phyloP scores from a whole-genome alignment of 2,329 filamentous ascomycete species.

The Neonectria neomacrospora region DNA sequence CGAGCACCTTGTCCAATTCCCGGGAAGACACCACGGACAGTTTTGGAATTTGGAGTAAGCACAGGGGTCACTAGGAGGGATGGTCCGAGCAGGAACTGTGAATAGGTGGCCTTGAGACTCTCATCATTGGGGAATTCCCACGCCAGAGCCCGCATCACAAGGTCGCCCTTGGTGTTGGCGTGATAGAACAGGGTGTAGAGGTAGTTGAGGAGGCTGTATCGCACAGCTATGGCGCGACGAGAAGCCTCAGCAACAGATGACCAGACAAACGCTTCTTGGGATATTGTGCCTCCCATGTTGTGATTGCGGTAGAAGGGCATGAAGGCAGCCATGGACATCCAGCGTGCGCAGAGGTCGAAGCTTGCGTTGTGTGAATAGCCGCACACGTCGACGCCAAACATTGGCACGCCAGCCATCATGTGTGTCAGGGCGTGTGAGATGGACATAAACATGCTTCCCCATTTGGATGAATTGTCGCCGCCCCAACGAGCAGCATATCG shows the following conservation, averaged over 20 bases:
- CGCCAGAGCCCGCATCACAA: slow-evolving; percentile 21
- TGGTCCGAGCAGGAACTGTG: slow-evolving; percentile 1
- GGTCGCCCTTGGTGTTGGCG: slow-evolving; percentile 16
- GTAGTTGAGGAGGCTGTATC: slow-evolving; percentile 26
- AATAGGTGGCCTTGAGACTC: slow-evolving; percentile 1
- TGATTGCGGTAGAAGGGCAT: slow-evolving; percentile 12
- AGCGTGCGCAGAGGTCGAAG: slow-evolving; percentile 5
- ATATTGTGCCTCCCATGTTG: slow-evolving; percentile 1
- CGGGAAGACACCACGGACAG: slow-evolving; percentile 1
- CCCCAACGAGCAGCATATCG: slow-evolving; percentile 21
- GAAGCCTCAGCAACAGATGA: slow-evolving; percentile 7
- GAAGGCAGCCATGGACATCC: slow-evolving; percentile 6
- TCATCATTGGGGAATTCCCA: slow-evolving; percentile 2
- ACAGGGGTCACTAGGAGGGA: slow-evolving; percentile 1
- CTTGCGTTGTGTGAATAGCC: background rate
- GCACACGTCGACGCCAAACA: slow-evolving; percentile 7
- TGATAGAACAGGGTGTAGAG: slow-evolving; percentile 21
- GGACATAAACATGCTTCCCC: slow-evolving; percentile 21
- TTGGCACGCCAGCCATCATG: slow-evolving; percentile 5
- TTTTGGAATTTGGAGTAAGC: slow-evolving; percentile 3
- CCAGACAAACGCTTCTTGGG: slow-evolving; percentile 8
- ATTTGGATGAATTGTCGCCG: slow-evolving; percentile 23
- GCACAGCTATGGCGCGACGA: slow-evolving; percentile 19
- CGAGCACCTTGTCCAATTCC: slow-evolving; percentile 2
- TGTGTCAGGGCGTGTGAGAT: slow-evolving; percentile 8